Base-by-base conservation (phyloP, 805 yeast genomes). In the Komagataella pastoris region DNA sequence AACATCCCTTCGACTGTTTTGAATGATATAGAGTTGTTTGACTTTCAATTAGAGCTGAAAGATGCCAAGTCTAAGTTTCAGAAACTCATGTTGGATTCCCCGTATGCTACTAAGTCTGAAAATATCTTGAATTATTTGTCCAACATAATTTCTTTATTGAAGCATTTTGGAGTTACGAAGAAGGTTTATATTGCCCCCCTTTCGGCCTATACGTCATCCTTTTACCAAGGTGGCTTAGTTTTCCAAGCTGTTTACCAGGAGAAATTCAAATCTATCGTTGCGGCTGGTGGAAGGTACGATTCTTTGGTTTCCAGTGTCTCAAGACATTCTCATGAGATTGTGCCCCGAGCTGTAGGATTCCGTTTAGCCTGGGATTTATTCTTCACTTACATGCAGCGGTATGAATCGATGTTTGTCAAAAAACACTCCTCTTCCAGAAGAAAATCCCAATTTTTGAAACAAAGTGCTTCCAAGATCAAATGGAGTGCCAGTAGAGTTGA, bases 231-330 rank as follows among this genome's bases (percentile, higher is more conserved):
- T 17, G 95, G 95, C 0, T 68, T 90, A 1, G 88, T 93, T 95
- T 93, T 91, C 62, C 95, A 88, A 58, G 88, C 86, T 0, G 77
- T 88, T 1, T 77, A 80, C 56, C 85, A 87, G 51, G 83, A 80
- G 3, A 80, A 73, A 58, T 61, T 55, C 63, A 70, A 60, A 52
- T 57, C 69, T 5, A 72, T 83, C 36, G 70, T 93, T 46, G 93
- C 93, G 14, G 91, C 93, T 0, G 99, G 99, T 47, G 99, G 99
- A 2, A 72, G 99, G 52, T 93, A 89, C 61, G 98, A 91, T 59
- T 70, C 73, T 18, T 71, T 93, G 56, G 77, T 89, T 12, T 70
- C 79, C 2, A 73, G 81, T 17, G 74, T 88, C 54, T 77, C 91
- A 0, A 80, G 86, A 56, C 63, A 66, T 47, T 67, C 65, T 49